These are phyloP conservation scores for Talaromyces sp. DNA, from an alignment of 2,329 filamentous ascomycete species.

Conservation along the genomic window DNA sequence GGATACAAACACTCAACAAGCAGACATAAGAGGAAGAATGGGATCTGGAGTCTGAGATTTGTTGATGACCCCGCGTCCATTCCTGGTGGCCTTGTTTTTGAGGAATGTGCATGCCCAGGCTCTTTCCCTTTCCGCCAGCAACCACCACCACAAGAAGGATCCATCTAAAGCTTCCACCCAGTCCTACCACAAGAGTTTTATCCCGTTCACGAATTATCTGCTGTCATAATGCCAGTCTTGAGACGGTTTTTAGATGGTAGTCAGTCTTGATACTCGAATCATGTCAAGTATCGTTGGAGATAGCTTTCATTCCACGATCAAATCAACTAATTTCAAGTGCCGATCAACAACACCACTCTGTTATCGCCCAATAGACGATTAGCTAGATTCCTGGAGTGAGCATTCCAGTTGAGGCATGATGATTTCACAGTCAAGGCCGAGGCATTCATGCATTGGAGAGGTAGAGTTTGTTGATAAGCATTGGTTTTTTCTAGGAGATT, in stretches of 20 bases:
- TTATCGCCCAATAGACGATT: not conserved
- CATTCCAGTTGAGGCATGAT: slow-evolving; percentile 14
- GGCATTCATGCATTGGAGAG: not conserved
- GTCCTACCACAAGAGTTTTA: not conserved
- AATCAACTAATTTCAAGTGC: not conserved
- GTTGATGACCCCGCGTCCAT: slow-evolving; percentile 17
- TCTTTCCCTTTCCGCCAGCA: not conserved
- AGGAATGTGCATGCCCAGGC: slow-evolving; percentile 15
- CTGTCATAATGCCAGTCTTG: not conserved
- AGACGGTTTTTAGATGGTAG: no score
- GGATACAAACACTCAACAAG: not conserved
- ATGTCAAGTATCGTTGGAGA: not conserved
- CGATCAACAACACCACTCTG: not conserved
- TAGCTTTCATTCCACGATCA: slow-evolving; percentile 11
- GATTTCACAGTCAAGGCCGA: not conserved
- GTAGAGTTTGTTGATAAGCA: not conserved
- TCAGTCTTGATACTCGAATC: not conserved
- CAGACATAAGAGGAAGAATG: not conserved
- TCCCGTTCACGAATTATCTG: not conserved
- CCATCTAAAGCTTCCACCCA: not conserved
- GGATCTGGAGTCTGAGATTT: not conserved
- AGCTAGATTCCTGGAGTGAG: not conserved
- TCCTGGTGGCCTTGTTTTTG: slow-evolving; percentile 7
- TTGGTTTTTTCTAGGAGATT: not conserved
- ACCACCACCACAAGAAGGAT: not conserved